These are phyloP conservation scores for Trypanosoma rangeli DNA, from an alignment of 208 protist species.

Conservation along the genomic window DNA sequence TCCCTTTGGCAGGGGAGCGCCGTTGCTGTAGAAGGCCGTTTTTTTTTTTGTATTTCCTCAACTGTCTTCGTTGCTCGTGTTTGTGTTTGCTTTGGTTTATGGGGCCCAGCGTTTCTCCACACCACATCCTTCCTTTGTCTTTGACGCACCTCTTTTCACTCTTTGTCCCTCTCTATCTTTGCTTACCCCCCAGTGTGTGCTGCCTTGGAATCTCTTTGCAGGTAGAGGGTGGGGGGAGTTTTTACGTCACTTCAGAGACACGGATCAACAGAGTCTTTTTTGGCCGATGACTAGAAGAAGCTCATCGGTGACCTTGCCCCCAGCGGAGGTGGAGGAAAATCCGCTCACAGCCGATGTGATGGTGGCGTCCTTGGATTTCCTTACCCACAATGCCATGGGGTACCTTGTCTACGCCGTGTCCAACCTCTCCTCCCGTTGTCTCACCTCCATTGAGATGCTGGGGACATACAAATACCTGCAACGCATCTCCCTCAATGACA, in stretches of 20 bases:
- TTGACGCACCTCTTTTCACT: neutral
- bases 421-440: constrained; percentile 26
- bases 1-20: neutral
- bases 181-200: too few relatives aligned
- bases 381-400: constrained; percentile 64
- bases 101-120: neutral
- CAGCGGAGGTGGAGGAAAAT: constrained; percentile 6
- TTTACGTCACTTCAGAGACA: neutral
- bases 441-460: constrained; percentile 45
- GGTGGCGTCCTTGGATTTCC: constrained; percentile 30
- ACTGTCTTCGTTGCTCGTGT: neutral
- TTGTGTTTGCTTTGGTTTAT: neutral
- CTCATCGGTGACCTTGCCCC: neutral
- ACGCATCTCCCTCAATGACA: constrained; percentile 62
- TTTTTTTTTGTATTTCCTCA: constrained; percentile 5
- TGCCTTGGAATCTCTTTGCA: too few relatives aligned
- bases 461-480: constrained; percentile 62
- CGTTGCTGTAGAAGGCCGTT: neutral
- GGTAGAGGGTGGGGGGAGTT: too few relatives aligned
- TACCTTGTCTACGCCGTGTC: constrained; percentile 57
- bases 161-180: neutral
- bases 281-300: neutral
- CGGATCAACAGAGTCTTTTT: neutral
- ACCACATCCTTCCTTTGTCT: too few relatives aligned
- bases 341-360: constrained; percentile 24